phyloP scores from a whole-genome alignment of 2,329 filamentous ascomycete species.

The Aspergillus brasiliensis region DNA sequence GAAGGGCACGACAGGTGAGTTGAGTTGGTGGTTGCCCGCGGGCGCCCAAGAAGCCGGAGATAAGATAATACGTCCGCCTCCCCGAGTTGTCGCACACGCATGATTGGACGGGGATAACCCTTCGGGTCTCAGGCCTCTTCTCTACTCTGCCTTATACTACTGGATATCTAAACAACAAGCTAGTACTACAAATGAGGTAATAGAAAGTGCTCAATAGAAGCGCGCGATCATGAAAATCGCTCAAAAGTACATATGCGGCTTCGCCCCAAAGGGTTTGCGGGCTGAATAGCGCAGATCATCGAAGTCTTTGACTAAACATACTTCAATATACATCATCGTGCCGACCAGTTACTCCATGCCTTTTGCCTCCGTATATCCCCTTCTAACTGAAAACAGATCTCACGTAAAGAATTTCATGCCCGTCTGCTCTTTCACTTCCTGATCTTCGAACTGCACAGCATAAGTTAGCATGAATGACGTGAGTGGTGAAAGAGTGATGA shows the following conservation, averaged over 20 bases:
- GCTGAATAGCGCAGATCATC: conserved; percentile 1
- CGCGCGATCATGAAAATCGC: neutral
- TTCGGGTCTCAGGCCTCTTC: no score
- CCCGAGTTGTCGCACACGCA: neutral
- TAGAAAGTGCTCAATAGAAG: neutral
- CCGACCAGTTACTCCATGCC: conserved; percentile 3
- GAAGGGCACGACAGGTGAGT: neutral
- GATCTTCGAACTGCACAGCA: conserved; percentile 45
- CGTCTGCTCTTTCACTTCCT: conserved; percentile 34
- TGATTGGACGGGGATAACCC: neutral
- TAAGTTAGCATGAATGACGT: conserved; percentile 15
- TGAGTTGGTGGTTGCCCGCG: neutral
- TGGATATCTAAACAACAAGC: no score
- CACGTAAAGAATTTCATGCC: conserved; percentile 38
- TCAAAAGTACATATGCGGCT: neutral
- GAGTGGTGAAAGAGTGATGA: no score
- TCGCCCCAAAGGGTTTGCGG: neutral
- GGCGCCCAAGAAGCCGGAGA: conserved; percentile 23
- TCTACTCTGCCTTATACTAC: no score
- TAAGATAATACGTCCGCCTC: conserved; percentile 32
- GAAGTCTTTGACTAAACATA: neutral
- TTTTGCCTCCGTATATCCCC: neutral
- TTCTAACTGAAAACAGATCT: conserved; percentile 10
- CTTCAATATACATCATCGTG: conserved; percentile 17
- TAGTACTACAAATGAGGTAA: no score